Conservation (phyloP, 2,329 filamentous ascomycete species). For the Clonostachys byssicola region DNA sequence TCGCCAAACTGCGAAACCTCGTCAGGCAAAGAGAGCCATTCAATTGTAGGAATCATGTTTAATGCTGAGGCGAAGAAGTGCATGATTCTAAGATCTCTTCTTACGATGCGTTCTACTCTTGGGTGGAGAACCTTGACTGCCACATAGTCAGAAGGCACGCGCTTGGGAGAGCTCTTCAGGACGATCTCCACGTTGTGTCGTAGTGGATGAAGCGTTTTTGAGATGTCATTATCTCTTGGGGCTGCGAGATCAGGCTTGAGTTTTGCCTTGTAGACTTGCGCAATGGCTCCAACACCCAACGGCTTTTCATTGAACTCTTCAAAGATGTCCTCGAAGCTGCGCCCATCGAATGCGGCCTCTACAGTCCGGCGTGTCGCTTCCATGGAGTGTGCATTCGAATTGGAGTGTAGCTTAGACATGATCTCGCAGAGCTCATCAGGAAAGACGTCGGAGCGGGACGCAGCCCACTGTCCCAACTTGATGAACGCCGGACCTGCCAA, state of each 20-base stretch:
- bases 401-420: constrained; percentile 93
- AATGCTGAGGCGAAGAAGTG: constrained; percentile 79
- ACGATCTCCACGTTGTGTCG: constrained; percentile 79
- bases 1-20: constrained; percentile 92
- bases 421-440: constrained; percentile 85
- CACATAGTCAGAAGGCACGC: constrained; percentile 87
- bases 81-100: constrained; percentile 94
- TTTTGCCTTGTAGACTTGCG: constrained; percentile 95
- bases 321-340: constrained; percentile 85
- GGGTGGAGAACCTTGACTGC: constrained; percentile 96
- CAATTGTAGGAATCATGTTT: constrained; percentile 86
- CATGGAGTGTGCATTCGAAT: constrained; percentile 89
- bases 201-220: constrained; percentile 45
- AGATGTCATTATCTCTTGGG: constrained; percentile 52
- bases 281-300: constrained; percentile 90
- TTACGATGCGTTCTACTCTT: constrained; percentile 80
- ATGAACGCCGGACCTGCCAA: constrained; percentile 93
- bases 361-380: constrained; percentile 75
- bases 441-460: constrained; percentile 94
- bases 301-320: constrained; percentile 90
- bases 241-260: constrained; percentile 74
- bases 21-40: constrained; percentile 94
- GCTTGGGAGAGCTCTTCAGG: constrained; percentile 79
- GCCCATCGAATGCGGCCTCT: constrained; percentile 74
- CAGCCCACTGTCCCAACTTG: constrained; percentile 98